Conservation (phyloP, 75 land plant species). For the Gnetum montanum region DNA sequence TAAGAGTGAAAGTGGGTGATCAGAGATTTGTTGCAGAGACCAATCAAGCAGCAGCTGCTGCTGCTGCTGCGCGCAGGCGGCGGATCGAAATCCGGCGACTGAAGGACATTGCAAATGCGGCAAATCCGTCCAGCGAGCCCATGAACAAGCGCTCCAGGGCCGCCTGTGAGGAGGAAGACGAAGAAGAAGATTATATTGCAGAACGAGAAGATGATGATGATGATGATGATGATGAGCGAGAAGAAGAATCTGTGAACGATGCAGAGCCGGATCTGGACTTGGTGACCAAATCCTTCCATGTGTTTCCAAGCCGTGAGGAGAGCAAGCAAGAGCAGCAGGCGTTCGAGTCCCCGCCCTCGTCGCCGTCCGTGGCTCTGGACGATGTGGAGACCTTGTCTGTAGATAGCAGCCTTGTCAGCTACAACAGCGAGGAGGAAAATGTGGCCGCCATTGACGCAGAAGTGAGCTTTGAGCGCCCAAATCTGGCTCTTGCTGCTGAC, state of each 20-base stretch:
- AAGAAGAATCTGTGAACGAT: too few species aligned
- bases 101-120: conserved; percentile 11
- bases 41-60: conserved; percentile 2
- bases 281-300: neutral
- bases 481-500: conserved; percentile 1
- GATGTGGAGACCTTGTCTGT: conserved; percentile 5
- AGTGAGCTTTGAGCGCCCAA: neutral
- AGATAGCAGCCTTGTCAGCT: conserved; percentile 1
- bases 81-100: conserved; percentile 34
- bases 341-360: neutral
- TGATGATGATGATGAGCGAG: conserved; percentile 2
- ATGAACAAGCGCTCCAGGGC: conserved; percentile 6
- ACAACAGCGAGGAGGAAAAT: conserved; percentile 9
- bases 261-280: conserved; percentile 3
- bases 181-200: neutral
- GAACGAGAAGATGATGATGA: neutral
- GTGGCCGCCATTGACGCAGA: conserved; percentile 2
- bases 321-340: neutral
- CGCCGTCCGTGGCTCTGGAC: neutral
- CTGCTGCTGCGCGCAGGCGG: conserved; percentile 15
- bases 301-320: neutral
- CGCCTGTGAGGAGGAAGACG: too few species aligned
- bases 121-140: conserved; percentile 3
- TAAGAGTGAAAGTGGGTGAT: conserved; percentile 2
- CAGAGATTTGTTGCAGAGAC: too few species aligned